phyloP scores from a whole-genome alignment of 1,139 yeast species.

The Candida pseudoviswanathii region DNA sequence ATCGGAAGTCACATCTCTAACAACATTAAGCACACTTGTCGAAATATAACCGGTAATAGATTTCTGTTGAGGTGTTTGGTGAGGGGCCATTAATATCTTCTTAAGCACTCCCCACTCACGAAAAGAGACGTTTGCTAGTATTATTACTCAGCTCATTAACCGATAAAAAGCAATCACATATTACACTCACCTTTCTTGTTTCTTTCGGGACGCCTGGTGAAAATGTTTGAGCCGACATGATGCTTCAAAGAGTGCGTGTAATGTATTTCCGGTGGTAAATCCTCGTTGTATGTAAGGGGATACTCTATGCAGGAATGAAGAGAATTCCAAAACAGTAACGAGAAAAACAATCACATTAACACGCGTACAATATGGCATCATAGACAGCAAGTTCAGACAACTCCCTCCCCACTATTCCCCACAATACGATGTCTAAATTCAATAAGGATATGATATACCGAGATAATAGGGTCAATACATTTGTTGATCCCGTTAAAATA shows the following conservation, averaged over 20 bases:
- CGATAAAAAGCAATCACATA: no score
- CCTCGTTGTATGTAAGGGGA: background rate
- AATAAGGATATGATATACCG: constrained; percentile 20
- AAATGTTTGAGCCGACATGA: background rate
- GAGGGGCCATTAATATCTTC: no score
- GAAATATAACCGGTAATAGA: no score
- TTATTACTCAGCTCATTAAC: no score
- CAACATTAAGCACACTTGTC: no score
- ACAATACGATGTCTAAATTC: background rate
- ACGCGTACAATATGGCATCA: background rate
- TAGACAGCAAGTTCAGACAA: background rate
- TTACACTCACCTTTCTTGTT: no score
- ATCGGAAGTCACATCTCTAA: no score
- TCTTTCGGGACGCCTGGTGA: no score
- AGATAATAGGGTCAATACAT: constrained; percentile 20
- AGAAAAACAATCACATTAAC: background rate
- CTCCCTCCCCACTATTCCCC: background rate
- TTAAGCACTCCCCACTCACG: no score
- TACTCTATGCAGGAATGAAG: background rate
- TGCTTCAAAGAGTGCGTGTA: background rate
- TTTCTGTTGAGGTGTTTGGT: no score
- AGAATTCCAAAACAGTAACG: background rate
- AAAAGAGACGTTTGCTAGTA: no score
- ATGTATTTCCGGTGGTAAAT: background rate
- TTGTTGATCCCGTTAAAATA: constrained; percentile 16